Percentiles rank a stretch among this genome's conserved stretches.
Evolutionary conservation across 371 early-diverging fungal species (phyloP).

Genomic region (Enterospora canceri): DNA sequence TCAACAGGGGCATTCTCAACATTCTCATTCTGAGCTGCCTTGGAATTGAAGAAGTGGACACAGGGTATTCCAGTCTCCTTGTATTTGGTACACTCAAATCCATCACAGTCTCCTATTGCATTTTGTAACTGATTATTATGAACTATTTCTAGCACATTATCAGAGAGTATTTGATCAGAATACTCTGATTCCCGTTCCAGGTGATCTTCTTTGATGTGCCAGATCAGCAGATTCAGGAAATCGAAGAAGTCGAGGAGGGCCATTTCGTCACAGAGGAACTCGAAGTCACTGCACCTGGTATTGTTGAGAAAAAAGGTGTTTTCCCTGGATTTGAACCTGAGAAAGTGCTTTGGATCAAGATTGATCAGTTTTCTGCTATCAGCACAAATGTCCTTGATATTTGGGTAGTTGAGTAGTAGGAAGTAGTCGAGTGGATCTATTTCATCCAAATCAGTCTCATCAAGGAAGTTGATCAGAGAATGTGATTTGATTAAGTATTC

Average conservation of each 20-base stretch:
- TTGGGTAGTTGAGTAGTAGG: conserved; percentile 6
- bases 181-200: conserved; percentile 11
- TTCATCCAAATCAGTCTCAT: conserved; percentile 15
- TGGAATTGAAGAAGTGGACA: conserved; percentile 21
- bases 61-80: conserved; percentile 54
- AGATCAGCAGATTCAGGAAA: conserved; percentile 40
- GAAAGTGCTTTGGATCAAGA: background rate
- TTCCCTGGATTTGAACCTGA: background rate
- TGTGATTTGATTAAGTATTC: conserved; percentile 48
- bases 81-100: conserved; percentile 53
- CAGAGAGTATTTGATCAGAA: conserved; percentile 27
- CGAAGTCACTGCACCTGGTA: conserved; percentile 32
- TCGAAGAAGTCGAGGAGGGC: conserved; percentile 37
- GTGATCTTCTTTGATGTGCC: conserved; percentile 33
- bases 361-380: conserved; percentile 30
- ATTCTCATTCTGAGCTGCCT: background rate
- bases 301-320: conserved; percentile 35
- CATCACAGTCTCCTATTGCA: background rate
- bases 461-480: conserved; percentile 38
- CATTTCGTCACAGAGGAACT: conserved; percentile 27
- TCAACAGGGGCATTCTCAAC: background rate
- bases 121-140: background rate
- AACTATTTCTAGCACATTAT: conserved; percentile 37
- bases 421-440: conserved; percentile 11
- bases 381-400: conserved; percentile 38